Evolutionary conservation across 257 asterid genomes (phyloP).

Genomic region (Salvia hispanica): DNA sequence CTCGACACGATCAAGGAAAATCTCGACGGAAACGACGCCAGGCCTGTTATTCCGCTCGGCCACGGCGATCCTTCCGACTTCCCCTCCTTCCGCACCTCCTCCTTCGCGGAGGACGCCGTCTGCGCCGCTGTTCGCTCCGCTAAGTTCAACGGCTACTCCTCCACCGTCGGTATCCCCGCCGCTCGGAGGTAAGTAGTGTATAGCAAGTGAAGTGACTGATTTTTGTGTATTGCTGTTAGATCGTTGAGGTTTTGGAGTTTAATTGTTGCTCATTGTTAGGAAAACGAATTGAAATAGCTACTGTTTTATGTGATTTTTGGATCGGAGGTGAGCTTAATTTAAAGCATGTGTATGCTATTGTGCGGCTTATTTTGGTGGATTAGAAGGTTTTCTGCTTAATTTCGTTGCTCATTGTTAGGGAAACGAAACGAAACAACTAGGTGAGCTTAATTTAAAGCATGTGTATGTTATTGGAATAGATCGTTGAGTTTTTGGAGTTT

Average conservation of each 20-base stretch:
- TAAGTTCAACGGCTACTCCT: constrained; percentile 68
- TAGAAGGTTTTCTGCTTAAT: no score
- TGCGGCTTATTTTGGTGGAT: not conserved
- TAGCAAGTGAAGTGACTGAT: not conserved
- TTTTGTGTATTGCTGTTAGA: not conserved
- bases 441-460: no score
- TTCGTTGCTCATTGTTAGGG: no score
- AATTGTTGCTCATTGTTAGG: not conserved
- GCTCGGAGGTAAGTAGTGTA: constrained; percentile 66
- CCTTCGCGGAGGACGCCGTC: constrained; percentile 63
- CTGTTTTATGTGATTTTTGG: no score
- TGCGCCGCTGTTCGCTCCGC: constrained; percentile 63
- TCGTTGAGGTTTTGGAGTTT: not conserved
- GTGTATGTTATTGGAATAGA: no score
- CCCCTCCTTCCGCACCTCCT: constrained; percentile 62
- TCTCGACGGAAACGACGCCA: constrained; percentile 45
- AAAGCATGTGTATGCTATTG: not conserved
- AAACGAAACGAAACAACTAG: no score
- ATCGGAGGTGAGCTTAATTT: not conserved
- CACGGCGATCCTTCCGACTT: constrained; percentile 90
- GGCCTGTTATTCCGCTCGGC: constrained; percentile 63
- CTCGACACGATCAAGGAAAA: constrained; percentile 42
- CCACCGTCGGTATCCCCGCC: constrained; percentile 60
- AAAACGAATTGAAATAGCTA: no score
- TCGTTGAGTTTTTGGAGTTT: no score